Evolutionary conservation across 2,329 filamentous ascomycete genomes (phyloP).

Genomic region (Xylaria multiplex): DNA sequence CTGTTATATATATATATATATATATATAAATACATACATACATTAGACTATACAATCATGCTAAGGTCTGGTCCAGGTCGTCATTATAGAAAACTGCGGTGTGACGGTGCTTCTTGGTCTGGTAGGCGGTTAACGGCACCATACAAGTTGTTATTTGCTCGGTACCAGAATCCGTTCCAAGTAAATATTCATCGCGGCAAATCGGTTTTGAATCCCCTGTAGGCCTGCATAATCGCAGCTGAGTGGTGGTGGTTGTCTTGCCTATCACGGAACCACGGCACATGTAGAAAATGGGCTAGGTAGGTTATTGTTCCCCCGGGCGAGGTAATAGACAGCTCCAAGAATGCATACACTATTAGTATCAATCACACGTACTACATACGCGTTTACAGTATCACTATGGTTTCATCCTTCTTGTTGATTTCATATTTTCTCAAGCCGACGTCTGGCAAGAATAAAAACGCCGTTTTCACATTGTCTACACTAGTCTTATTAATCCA

Average conservation of each 20-base stretch:
- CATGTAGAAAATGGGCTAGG: conserved; percentile 23
- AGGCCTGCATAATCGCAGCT: conserved; percentile 30
- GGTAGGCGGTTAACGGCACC: conserved; percentile 33
- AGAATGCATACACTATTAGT: neutral
- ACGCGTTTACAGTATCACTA: conserved; percentile 23
- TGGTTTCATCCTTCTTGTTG: conserved; percentile 23
- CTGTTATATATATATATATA: neutral
- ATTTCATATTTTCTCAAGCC: conserved; percentile 9
- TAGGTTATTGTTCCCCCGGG: conserved; percentile 17
- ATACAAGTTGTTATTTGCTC: conserved; percentile 26
- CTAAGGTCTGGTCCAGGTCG: neutral
- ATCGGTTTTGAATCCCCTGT: conserved; percentile 36
- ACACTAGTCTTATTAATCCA: neutral
- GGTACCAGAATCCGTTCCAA: conserved; percentile 32
- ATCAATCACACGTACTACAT: conserved; percentile 8
- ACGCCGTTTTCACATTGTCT: neutral
- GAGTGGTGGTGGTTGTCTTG: conserved; percentile 26
- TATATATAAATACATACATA: neutral
- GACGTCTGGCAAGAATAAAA: neutral
- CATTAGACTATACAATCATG: neutral
- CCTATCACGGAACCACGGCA: conserved; percentile 39
- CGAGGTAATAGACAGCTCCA: conserved; percentile 11
- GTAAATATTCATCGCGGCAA: conserved; percentile 30
- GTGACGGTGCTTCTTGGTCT: conserved; percentile 17
- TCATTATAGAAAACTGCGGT: conserved; percentile 25